Conservation (phyloP, 1,284 basidiomycete species). For the Sporisorium sorghi region DNA sequence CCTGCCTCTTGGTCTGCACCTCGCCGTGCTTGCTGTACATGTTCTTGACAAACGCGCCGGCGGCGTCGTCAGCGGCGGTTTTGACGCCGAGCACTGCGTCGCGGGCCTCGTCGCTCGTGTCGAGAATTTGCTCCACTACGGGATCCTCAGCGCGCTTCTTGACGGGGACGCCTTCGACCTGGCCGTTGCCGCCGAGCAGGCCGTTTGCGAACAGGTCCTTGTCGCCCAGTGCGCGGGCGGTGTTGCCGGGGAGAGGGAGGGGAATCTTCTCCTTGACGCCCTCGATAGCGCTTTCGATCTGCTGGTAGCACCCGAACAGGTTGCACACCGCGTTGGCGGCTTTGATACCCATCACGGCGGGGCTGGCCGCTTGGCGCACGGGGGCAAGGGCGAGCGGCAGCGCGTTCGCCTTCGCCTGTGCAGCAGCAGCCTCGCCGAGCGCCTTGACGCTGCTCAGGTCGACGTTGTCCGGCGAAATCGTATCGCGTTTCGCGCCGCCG, state of each 20-base stretch:
- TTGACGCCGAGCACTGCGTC: constrained; percentile 33
- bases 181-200: constrained; percentile 16
- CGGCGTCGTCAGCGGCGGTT: constrained; percentile 21
- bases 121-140: constrained; percentile 12
- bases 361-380: constrained; percentile 31
- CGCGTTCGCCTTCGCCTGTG: constrained; percentile 13
- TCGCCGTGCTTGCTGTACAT: constrained; percentile 39
- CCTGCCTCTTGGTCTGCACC: constrained; percentile 20
- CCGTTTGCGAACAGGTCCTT: constrained; percentile 32
- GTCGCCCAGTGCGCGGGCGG: constrained; percentile 25
- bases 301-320: constrained; percentile 21
- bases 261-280: constrained; percentile 11
- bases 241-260: constrained; percentile 9
- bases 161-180: constrained; percentile 28
- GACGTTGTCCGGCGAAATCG: constrained; percentile 38
- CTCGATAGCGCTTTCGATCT: constrained; percentile 11
- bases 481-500: constrained; percentile 27
- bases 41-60: constrained; percentile 43
- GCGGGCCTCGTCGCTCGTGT: constrained; percentile 26
- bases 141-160: constrained; percentile 28
- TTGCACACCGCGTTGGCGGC: constrained; percentile 30
- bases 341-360: constrained; percentile 37
- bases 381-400: constrained; percentile 21
- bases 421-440: constrained; percentile 7
- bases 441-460: constrained; percentile 28